Conservation (phyloP, 2,329 filamentous ascomycete species). For the Neodidymelliopsis sp. region DNA sequence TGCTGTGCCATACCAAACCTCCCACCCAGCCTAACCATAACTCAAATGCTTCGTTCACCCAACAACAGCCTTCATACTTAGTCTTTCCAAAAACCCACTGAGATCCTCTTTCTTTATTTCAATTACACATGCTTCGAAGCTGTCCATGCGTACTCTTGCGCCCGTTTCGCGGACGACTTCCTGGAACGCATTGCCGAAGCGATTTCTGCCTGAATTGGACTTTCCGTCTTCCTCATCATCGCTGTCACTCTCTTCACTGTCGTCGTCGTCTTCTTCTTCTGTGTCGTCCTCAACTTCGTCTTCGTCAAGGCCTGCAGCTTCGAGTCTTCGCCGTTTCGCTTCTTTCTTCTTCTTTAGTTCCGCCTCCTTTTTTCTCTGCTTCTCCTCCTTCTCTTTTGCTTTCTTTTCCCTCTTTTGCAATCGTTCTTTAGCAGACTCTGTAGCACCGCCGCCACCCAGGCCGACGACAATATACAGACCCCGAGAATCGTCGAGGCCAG, state of each 20-base stretch:
- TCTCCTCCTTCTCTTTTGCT: conserved; percentile 62
- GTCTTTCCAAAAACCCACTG: conserved; percentile 83
- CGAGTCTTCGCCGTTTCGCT: conserved; percentile 38
- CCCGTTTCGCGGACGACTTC: conserved; percentile 93
- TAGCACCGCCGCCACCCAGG: conserved; percentile 83
- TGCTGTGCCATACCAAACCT: conserved; percentile 7
- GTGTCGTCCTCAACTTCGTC: conserved; percentile 59
- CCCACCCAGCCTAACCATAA: neutral
- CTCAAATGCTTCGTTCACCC: conserved; percentile 45
- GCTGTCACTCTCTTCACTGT: conserved; percentile 65
- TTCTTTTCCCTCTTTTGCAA: conserved; percentile 72
- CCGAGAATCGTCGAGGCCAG: conserved; percentile 83
- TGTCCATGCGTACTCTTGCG: conserved; percentile 88
- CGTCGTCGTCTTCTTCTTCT: conserved; percentile 56
- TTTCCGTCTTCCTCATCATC: conserved; percentile 61
- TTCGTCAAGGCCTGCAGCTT: conserved; percentile 68
- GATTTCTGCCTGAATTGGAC: conserved; percentile 80
- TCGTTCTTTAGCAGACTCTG: conserved; percentile 63
- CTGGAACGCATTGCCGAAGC: conserved; percentile 94
- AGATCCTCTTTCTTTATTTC: conserved; percentile 98
- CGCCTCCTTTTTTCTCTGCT: conserved; percentile 61
- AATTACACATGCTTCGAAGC: conserved; percentile 96
- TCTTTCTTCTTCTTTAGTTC: conserved; percentile 69
- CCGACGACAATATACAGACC: conserved; percentile 93
- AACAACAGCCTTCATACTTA: conserved; percentile 90